These are phyloP conservation scores for Xerocomellus amylosporus DNA, from an alignment of 768 basidiomycete genomes.

Conservation along the genomic window DNA sequence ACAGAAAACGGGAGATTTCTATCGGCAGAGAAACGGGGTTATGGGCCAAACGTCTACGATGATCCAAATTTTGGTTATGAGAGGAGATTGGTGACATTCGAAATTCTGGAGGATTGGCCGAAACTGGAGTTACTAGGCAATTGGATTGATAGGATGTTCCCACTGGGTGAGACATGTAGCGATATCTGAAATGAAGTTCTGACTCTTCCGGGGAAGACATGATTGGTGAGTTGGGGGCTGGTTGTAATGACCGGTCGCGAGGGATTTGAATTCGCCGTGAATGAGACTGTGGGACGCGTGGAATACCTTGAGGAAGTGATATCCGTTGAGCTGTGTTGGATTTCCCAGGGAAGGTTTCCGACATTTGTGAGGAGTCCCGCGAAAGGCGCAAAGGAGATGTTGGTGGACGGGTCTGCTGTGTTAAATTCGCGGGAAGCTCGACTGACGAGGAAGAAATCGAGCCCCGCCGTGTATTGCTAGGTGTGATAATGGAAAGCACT, in stretches of 20 bases:
- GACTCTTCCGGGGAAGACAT: conserved; percentile 22
- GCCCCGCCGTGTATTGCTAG: neutral
- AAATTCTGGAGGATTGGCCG: conserved; percentile 1
- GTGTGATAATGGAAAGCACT: neutral
- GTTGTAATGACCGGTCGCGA: neutral
- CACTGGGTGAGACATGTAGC: neutral
- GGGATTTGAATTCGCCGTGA: conserved; percentile 19
- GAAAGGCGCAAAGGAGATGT: conserved; percentile 1
- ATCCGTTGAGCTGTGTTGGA: neutral
- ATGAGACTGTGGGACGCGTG: neutral
- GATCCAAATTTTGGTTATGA: neutral
- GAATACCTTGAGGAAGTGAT: conserved; percentile 3
- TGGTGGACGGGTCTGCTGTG: neutral
- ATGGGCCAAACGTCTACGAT: neutral
- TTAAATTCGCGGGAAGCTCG: neutral
- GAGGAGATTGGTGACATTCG: neutral
- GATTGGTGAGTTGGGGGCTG: conserved; percentile 7
- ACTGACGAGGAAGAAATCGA: neutral
- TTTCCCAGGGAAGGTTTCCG: neutral
- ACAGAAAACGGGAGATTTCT: neutral
- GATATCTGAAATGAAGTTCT: conserved; percentile 3
- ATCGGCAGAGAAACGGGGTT: neutral
- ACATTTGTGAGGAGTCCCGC: neutral
- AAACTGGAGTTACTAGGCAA: conserved; percentile 6
- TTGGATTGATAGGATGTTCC: neutral